Evolutionary conservation across 306 rosid species (phyloP).

Genomic region (Corylus avellana): DNA sequence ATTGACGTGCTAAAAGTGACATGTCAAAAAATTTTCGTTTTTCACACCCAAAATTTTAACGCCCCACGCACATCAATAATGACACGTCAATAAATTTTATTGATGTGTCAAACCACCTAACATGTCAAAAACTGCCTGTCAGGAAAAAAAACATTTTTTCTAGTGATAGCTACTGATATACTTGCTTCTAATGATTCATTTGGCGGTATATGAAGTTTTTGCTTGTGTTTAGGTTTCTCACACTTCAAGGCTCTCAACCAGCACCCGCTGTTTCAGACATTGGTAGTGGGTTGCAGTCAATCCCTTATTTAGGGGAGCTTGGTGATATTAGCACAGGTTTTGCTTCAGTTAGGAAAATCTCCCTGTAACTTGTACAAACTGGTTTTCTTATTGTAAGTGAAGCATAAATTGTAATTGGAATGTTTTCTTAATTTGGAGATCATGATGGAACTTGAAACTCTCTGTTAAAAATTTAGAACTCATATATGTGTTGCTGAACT

Average conservation of each 20-base stretch:
- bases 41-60: too few relatives aligned
- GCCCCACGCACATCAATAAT: too few relatives aligned
- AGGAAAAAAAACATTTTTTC: too few relatives aligned
- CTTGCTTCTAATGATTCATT: constrained; percentile 33
- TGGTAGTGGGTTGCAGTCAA: constrained; percentile 46
- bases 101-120: too few relatives aligned
- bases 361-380: constrained; percentile 66
- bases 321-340: constrained; percentile 97
- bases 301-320: constrained; percentile 57
- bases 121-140: too few relatives aligned
- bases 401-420: background rate
- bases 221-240: constrained; percentile 60
- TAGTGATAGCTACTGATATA: constrained; percentile 16
- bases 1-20: too few relatives aligned
- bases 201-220: constrained; percentile 47
- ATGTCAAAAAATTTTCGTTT: too few relatives aligned
- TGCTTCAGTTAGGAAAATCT: constrained; percentile 99
- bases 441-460: constrained; percentile 19
- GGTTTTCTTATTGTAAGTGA: constrained; percentile 14
- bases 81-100: too few relatives aligned
- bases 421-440: constrained; percentile 3
- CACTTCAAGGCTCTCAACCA: constrained; percentile 64
- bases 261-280: constrained; percentile 64
- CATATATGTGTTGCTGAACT: background rate
- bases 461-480: background rate